A percentile compares a stretch with the other conserved stretches of the same genome.
Evolutionary conservation across 1,139 yeast species (phyloP).

Genomic region (Pichiaceae sp.): DNA sequence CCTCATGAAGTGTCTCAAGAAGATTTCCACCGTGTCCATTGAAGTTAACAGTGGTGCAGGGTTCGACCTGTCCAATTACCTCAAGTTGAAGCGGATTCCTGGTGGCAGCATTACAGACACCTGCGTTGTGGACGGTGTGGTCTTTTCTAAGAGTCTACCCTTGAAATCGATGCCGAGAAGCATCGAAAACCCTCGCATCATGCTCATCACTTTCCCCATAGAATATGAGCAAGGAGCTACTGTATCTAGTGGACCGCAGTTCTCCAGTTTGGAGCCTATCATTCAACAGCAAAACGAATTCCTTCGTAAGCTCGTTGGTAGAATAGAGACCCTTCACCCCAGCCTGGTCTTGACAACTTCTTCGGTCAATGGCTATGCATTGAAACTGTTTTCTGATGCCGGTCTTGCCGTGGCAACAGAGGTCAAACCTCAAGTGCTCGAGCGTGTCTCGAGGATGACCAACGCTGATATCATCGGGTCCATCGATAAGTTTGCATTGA

Average conservation of each 20-base stretch:
- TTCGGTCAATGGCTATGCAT: constrained; percentile 76
- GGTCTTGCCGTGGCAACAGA: constrained; percentile 74
- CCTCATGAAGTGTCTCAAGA: constrained; percentile 37
- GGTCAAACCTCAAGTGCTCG: constrained; percentile 76
- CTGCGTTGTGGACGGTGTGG: constrained; percentile 63
- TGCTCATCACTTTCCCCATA: constrained; percentile 80
- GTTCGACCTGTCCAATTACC: constrained; percentile 77
- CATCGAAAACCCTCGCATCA: constrained; percentile 62
- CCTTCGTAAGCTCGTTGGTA: constrained; percentile 68
- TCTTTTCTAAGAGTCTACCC: constrained; percentile 82
- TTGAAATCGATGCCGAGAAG: constrained; percentile 65
- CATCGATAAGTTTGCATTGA: constrained; percentile 51
- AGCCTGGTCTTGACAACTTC: constrained; percentile 75
- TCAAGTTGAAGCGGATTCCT: constrained; percentile 74
- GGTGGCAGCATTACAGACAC: constrained; percentile 58
- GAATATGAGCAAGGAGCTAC: constrained; percentile 58
- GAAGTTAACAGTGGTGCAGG: constrained; percentile 60
- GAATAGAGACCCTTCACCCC: constrained; percentile 73
- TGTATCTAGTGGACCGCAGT: constrained; percentile 7
- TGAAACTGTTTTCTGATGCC: constrained; percentile 60
- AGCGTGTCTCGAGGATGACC: constrained; percentile 71
- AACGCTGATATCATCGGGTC: constrained; percentile 73
- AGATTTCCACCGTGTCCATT: constrained; percentile 39
- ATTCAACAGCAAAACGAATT: constrained; percentile 86
- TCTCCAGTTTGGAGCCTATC: constrained; percentile 38